Evolutionary conservation across 352 stramenopile species (phyloP).

Genomic region (Phytophthora litchii): DNA sequence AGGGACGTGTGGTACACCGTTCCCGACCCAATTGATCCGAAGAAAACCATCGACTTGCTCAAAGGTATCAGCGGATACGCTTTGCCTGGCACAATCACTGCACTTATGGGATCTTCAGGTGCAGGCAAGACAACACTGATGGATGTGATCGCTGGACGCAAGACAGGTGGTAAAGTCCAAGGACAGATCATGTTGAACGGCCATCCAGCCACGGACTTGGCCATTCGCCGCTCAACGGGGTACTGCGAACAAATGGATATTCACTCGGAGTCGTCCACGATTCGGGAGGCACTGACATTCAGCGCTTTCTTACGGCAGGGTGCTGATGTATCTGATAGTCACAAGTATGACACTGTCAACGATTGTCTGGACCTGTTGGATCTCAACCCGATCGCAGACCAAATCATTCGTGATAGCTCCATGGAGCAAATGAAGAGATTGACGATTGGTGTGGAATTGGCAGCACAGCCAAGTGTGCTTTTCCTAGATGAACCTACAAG

Average conservation of each 20-base stretch:
- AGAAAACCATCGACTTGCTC: constrained; percentile 18
- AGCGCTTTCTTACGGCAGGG: constrained; percentile 16
- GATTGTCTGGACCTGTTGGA: constrained; percentile 13
- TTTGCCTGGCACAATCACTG: constrained; percentile 16
- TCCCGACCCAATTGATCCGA: constrained; percentile 6
- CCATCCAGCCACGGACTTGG: constrained; percentile 12
- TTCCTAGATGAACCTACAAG: constrained; percentile 28
- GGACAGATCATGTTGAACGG: constrained; percentile 21
- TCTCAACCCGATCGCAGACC: constrained; percentile 17
- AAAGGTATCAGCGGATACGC: constrained; percentile 22
- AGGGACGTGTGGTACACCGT: constrained; percentile 25
- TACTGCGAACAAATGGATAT: constrained; percentile 29
- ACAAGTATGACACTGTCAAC: constrained; percentile 20
- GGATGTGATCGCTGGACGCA: constrained; percentile 25
- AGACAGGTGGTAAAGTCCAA: constrained; percentile 13
- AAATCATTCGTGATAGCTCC: constrained; percentile 27
- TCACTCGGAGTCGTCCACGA: constrained; percentile 16
- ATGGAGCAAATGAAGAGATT: constrained; percentile 30
- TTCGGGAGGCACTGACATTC: constrained; percentile 22
- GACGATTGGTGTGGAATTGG: constrained; percentile 20
- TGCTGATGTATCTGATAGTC: constrained; percentile 7
- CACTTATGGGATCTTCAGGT: constrained; percentile 24
- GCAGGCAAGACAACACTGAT: constrained; percentile 28
- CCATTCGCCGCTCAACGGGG: constrained; percentile 16
- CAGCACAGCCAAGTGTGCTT: constrained; percentile 16